A percentile compares a stretch with the other conserved stretches of the same genome.
Conservation (phyloP, 83 land plant genomes). For the Diphasiastrum complanatum region DNA sequence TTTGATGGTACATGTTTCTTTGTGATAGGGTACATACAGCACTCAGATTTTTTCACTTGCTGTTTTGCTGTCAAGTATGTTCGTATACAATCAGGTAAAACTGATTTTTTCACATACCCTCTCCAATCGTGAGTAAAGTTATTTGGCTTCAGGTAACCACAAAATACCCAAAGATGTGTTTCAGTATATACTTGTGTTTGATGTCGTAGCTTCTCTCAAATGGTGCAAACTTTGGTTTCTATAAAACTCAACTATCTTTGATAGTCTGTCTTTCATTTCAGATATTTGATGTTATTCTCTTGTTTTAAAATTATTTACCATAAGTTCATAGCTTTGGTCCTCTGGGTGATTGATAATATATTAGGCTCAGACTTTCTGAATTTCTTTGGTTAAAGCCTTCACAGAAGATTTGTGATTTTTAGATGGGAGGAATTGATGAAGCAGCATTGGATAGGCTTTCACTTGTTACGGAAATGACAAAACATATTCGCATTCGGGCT, state of each 20-base stretch:
- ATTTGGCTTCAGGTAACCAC: background rate
- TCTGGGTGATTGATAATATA: too few relatives aligned
- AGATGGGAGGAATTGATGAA: constrained; percentile 52
- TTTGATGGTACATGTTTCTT: too few relatives aligned
- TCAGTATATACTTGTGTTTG: too few relatives aligned
- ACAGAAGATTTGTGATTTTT: background rate
- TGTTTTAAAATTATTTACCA: too few relatives aligned
- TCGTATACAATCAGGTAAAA: constrained; percentile 37
- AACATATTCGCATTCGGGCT: constrained; percentile 41
- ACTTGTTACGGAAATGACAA: constrained; percentile 38
- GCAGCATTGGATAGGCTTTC: constrained; percentile 36
- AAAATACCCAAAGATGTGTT: background rate
- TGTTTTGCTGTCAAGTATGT: constrained; percentile 38
- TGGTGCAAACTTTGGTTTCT: too few relatives aligned
- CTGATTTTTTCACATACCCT: too few relatives aligned
- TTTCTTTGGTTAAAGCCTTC: background rate
- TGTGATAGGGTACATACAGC: constrained; percentile 38
- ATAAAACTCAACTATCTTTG: too few relatives aligned
- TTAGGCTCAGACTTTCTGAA: background rate
- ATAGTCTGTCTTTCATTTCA: too few relatives aligned
- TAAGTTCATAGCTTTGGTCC: too few relatives aligned
- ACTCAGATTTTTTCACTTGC: constrained; percentile 40
- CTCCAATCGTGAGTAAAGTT: too few relatives aligned
- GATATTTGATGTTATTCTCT: too few relatives aligned
- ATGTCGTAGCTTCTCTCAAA: too few relatives aligned